Base-by-base conservation (phyloP, 2,329 filamentous ascomycete species). In the Ophiostoma pallidulum region DNA sequence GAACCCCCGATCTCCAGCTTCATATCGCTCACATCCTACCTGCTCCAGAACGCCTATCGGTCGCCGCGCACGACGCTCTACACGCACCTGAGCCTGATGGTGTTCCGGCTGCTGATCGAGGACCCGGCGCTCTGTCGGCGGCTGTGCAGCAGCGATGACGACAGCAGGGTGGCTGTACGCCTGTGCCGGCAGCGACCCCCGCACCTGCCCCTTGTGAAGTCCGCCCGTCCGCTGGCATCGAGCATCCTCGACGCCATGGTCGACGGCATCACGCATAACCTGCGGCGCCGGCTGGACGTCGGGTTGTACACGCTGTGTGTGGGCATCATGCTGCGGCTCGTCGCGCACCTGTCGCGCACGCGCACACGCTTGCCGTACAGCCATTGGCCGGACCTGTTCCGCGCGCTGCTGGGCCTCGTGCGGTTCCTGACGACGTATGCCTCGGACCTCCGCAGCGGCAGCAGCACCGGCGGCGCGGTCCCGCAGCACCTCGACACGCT, bases 301-400 rank as follows among this genome's bases (percentile, higher is more conserved):
- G 79, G 84, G 31, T 75, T 97, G 29, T 96, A 96, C 61, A 84
- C 80, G 19, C 77, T 94, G 19, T 85, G 80, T 54, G 73, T 96
- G 13, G 86, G 86, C 14, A 85, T 95, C 51, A 74, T 95, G 55
- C 73, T 94, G 47, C 83, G 91, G 37, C 72, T 94, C 44, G 75
- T 97, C 32, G 88, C 88, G 7, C 86, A 91, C 61, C 76, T 97
- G 33, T 87, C 86, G 38, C 82, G 85, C 54, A 86, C 84, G 41
- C 82, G 88, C 58, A 89, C 83, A 28, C 84, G 92, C 29, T 73
- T 97, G 16, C 66, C 73, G 14, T 96, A 96, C 62, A 6, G n/a
- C 8, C 92, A 98, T 66, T 98, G 92, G 92, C 82, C 88, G 1
- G 90, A 97, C 59, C 77, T 98, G 24, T 98, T 95, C 80, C 82